Evolutionary conservation across 2,329 filamentous ascomycete species (phyloP), one percentile per base, ranked within the genome.

Genomic region (Calonectria henricotiae): DNA sequence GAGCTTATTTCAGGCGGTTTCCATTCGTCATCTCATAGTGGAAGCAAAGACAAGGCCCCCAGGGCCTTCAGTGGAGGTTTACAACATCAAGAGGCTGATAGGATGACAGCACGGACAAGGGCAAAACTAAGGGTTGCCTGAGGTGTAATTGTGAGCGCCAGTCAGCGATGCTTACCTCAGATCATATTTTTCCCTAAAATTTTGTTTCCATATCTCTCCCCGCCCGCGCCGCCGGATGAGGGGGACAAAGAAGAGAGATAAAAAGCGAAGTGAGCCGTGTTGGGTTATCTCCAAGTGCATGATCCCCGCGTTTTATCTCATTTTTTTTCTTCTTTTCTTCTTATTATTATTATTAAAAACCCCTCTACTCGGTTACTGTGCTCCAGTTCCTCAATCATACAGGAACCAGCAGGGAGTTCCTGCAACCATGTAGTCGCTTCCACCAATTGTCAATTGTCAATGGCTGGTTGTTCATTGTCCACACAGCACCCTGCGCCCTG

Each of bases 1-100:
- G 73, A 75, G 76, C 76, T 76, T 77, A 78, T 70, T 75, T 76
- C 61, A 68, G 54, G 65, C 67, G 30, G 49, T 63, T 75, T 73
- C 72, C 73, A 77, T 78, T 78, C 74, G 74, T 71, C 68, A 71
- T 73, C 71, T 67, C 44, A 44, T 30, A 15, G 23, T 47, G 60
- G 41, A 49, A 51, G 49, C 46, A 47, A 30, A 49, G 62, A 68
- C 65, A 58, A 65, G 69, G 65, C 25, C 55, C 61, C 65, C 54
- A 41, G 25, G 61, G 4, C 23, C 37, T 49, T 30, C 41, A 47
- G 51, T 60, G 63, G 60, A 62, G 49, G 63, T 20, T 62, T 63
- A 63, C 66, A 62, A 69, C 51, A 49, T 30, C 46, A 41, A 54
- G 47, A 60, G 35, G 49, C 39, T 67, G 55, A 63, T 67, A 70